phyloP scores from a whole-genome alignment of 2,329 filamentous ascomycete species.

The Venturia pyrina region DNA sequence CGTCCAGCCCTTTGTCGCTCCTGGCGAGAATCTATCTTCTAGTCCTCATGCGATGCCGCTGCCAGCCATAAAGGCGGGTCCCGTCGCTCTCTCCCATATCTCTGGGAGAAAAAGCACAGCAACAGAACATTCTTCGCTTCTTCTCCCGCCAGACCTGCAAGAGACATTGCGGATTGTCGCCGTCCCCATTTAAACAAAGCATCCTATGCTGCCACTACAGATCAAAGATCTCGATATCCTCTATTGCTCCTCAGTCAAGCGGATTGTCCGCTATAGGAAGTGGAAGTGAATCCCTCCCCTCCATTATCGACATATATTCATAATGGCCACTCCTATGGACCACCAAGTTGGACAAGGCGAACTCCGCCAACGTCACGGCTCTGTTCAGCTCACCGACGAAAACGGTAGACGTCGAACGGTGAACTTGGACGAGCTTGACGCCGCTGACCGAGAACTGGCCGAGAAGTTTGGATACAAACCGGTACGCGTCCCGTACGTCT shows the following conservation, averaged over 20 bases:
- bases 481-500: conserved; percentile 15
- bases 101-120: neutral
- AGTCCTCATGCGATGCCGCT: too few relatives aligned
- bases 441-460: conserved; percentile 21
- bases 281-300: conserved; percentile 8
- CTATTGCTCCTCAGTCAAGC: conserved; percentile 10
- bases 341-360: neutral
- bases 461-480: conserved; percentile 25
- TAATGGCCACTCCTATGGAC: neutral
- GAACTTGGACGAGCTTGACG: conserved; percentile 19
- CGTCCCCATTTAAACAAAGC: neutral
- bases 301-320: neutral
- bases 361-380: neutral
- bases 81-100: neutral
- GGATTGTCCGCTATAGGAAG: conserved; percentile 12
- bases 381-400: conserved; percentile 12
- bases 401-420: conserved; percentile 13
- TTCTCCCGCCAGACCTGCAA: neutral
- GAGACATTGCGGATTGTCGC: conserved; percentile 1
- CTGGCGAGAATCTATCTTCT: neutral
- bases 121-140: neutral
- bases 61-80: conserved; percentile 1
- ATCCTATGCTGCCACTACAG: conserved; percentile 8
- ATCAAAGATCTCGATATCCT: conserved; percentile 4
- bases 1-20: neutral